Evolutionary conservation across 1,284 basidiomycete genomes (phyloP).

Genomic region (Exobasidium cylindrosporum): DNA sequence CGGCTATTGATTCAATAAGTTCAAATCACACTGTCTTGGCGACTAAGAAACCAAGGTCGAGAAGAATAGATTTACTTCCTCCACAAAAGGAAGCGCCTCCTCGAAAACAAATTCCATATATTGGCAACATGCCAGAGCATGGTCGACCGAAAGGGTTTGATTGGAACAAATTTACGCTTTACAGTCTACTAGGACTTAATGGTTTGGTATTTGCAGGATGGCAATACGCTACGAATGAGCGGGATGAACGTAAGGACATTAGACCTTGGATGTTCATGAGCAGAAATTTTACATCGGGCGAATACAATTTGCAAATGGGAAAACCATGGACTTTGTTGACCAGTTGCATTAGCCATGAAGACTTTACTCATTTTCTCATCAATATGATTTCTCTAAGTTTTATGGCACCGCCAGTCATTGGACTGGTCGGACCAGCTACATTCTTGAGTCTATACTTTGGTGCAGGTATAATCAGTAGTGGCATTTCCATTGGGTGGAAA

Average conservation of each 20-base stretch:
- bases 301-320: conserved; percentile 67
- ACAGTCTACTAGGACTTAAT: conserved; percentile 31
- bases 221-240: conserved; percentile 26
- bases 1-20: too few species aligned
- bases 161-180: neutral
- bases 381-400: conserved; percentile 79
- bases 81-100: too few species aligned
- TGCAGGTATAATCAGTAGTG: conserved; percentile 47
- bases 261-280: conserved; percentile 64
- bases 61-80: too few species aligned
- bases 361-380: conserved; percentile 65
- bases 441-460: conserved; percentile 77
- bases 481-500: conserved; percentile 66
- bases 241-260: conserved; percentile 60
- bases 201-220: conserved; percentile 28
- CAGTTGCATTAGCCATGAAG: conserved; percentile 52
- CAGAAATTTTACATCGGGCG: conserved; percentile 66
- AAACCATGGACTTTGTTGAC: conserved; percentile 81
- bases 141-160: too few species aligned
- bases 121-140: too few species aligned
- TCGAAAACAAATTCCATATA: too few species aligned
- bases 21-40: too few species aligned
- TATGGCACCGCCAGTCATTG: conserved; percentile 70
- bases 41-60: too few species aligned
- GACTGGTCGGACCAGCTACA: conserved; percentile 66